phyloP scores from a whole-genome alignment of 2,329 filamentous ascomycete genomes.

The Ceratocystis huliohia region DNA sequence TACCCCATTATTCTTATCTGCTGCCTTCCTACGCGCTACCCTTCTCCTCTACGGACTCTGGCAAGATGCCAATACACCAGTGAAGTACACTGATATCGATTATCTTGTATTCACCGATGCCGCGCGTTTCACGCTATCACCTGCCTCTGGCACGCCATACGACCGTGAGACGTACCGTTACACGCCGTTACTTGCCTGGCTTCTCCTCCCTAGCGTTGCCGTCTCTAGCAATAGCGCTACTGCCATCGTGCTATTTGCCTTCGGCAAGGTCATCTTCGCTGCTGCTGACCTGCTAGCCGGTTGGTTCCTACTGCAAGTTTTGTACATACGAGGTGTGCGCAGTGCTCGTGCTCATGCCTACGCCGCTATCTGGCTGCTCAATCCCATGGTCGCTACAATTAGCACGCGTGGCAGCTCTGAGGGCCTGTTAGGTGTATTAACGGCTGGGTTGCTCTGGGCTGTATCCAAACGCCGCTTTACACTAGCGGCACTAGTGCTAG shows the following conservation, averaged over 20 bases:
- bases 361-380: conserved; percentile 82
- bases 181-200: conserved; percentile 84
- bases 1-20: conserved; percentile 38
- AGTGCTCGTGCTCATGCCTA: conserved; percentile 53
- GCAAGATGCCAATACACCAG: conserved; percentile 79
- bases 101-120: conserved; percentile 98
- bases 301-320: conserved; percentile 27
- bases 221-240: conserved; percentile 43
- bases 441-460: conserved; percentile 73
- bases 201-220: conserved; percentile 60
- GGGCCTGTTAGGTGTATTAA: conserved; percentile 73
- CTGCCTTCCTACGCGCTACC: conserved; percentile 52
- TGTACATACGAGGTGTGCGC: conserved; percentile 29
- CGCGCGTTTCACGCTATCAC: conserved; percentile 53
- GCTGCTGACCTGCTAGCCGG: conserved; percentile 72
- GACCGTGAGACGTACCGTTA: conserved; percentile 90
- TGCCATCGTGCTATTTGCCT: conserved; percentile 47
- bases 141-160: conserved; percentile 55
- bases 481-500: conserved; percentile 63
- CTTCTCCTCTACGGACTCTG: conserved; percentile 81
- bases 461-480: conserved; percentile 49
- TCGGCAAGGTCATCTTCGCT: conserved; percentile 80
- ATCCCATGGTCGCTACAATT: conserved; percentile 96
- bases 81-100: conserved; percentile 99
- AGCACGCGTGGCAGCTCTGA: conserved; percentile 91